Base-by-base conservation (phyloP, 169 alveolate species). In the Eimeria necatrix region DNA sequence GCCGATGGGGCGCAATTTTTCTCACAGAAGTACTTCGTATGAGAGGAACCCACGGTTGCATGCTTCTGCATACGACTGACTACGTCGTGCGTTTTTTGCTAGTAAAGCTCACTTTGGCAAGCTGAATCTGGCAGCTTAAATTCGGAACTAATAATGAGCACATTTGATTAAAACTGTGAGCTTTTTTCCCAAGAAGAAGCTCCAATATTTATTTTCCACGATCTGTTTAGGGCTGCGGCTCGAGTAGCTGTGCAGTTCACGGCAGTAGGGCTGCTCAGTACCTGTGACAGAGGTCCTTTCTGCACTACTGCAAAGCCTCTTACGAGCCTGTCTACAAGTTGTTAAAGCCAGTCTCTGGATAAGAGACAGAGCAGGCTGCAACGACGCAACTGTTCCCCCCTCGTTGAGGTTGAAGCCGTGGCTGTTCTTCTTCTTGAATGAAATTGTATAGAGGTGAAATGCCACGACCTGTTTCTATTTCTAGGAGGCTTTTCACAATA, bases 171-270 rank as follows among this genome's bases (percentile, higher is more conserved):
- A 32, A 73, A 41, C 84, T 73, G 84, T 73, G 60, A 24, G 60
- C 14, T 26, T 71, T 32, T 46, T 76, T 76, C 5, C 53, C 73
- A 53, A 12, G 56, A 24, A n/a, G 41, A 81, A 51, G 90, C 90
- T 71, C 90, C 90, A 64, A 56, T 16, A 49, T 52, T 53, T 51
- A n/a, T 51, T 81, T 71, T 71, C 90, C 90, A 81, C 90, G 73
- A 81, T 48, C 14, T 24, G 73, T 18, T 4, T 24, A 81, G 90
- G 90, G 90, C 90, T 81, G 90, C 90, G 90, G 90, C 90, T 71
- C 90, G 74, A 51, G 74, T 51, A 81, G 90, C 46, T 32, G 8
- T 48, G 64, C 61, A 49, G 68, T 76, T 76, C 48, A 49, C 64
- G 46, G 41, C 22, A 59, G 46, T 61, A 49, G 7, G 51, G 22